Base-by-base conservation (phyloP, 1,284 basidiomycete species). In the Leccinum variabile region DNA sequence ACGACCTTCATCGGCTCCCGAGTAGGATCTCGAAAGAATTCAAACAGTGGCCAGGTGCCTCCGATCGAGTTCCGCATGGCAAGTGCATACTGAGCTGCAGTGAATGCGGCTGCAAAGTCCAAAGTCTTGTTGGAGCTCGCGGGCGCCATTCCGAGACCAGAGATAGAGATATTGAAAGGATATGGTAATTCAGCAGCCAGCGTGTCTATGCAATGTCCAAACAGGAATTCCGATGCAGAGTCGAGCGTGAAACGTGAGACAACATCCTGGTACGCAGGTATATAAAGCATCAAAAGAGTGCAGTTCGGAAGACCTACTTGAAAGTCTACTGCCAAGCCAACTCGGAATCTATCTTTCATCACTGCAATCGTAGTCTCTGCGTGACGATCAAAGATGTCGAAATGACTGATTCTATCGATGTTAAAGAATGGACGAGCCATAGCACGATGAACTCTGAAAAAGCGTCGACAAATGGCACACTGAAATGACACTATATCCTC, bases 351-450 rank as follows among this genome's bases (percentile, higher is more conserved):
- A 18, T 73, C 69, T 46, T 73, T 76, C 64, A 81, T 74, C 16
- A 72, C 64, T 4, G 66, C 59, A 46, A 83, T 61, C 0, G 72
- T 70, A 13, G 70, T 66, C 52, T 81, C 76, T 2, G 79, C 74
- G 54, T 81, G 78, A 3, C 74, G 72, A 55, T 80, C 78, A 60
- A 82, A 82, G n/a, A 80, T 73, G 10, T 82, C 79, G 59, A 83
- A 82, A 63, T 84, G 76, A 35, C 74, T 76, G 53, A 84, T 80
- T 41, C 76, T 70, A 39, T 83, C 82, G 5, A 76, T 75, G 63
- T 56, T 77, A 68, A 82, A 82, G 67, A 79, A 82, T 1, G 80
- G 81, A 3, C 82, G 78, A 1, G 81, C 77, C 71, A 82, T 80
- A 2, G 69, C 67, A 30, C 82, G 78, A 65, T 83, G 82, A 62